These are phyloP conservation scores for Dendrobium catenatum DNA, from an alignment of 106 monocot genomes.

Conservation along the genomic window DNA sequence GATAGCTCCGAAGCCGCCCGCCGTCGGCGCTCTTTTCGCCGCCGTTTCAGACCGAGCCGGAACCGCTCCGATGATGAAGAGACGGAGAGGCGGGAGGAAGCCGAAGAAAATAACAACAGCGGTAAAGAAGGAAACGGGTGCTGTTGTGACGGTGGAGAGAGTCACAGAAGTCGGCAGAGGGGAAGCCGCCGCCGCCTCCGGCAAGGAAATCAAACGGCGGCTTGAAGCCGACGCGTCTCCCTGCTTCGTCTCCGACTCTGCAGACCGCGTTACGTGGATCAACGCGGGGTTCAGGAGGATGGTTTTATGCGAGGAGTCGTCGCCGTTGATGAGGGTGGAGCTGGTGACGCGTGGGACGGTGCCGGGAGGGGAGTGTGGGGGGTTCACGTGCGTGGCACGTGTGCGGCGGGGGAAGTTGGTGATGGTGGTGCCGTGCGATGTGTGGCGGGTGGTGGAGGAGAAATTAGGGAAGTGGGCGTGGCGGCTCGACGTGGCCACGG, in stretches of 20 bases:
- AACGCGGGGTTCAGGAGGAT: conserved; percentile 49
- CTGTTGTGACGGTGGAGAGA: conserved; percentile 63
- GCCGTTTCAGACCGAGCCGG: background rate
- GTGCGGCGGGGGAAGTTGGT: conserved; percentile 15
- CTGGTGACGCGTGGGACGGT: conserved; percentile 34
- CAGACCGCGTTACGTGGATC: conserved; percentile 44
- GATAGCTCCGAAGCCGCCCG: conserved; percentile 70
- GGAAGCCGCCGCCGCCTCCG: background rate
- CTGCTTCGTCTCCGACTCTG: conserved; percentile 42
- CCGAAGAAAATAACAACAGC: conserved; percentile 27
- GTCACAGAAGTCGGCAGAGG: conserved; percentile 17
- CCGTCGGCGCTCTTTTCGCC: conserved; percentile 1
- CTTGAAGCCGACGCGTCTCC: conserved; percentile 45
- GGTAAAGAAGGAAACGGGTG: conserved; percentile 22
- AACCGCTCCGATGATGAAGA: background rate
- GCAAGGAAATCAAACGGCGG: background rate
- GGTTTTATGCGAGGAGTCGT: conserved; percentile 18
- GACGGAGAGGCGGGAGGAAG: conserved; percentile 13
- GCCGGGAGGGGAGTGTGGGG: conserved; percentile 29
- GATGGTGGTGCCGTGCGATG: conserved; percentile 31
- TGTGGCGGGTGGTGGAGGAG: conserved; percentile 21
- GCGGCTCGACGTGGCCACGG: conserved; percentile 32
- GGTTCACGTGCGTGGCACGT: conserved; percentile 30
- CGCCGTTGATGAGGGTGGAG: conserved; percentile 11
- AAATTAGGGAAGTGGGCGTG: conserved; percentile 19